phyloP scores from a whole-genome alignment of 2,329 filamentous ascomycete genomes.

The Coniochaeta ligniaria region DNA sequence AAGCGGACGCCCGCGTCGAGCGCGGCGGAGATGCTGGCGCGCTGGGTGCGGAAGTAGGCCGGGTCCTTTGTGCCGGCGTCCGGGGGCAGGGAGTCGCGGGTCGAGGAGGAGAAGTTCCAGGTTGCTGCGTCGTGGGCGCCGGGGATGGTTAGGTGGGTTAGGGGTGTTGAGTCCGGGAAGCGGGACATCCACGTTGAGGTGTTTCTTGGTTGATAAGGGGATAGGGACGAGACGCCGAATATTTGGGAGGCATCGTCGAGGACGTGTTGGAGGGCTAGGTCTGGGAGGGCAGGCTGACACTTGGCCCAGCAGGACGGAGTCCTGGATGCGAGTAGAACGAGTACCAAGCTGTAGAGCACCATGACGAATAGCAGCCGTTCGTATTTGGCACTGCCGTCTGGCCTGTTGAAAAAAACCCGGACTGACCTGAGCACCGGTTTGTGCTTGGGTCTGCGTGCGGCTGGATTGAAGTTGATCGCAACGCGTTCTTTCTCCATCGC shows the following conservation, averaged over 20 bases:
- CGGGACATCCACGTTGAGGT: slow-evolving; percentile 36
- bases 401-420: background rate
- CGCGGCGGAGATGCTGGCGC: slow-evolving; percentile 24
- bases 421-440: background rate
- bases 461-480: background rate
- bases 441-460: background rate
- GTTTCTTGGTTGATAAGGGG: slow-evolving; percentile 5
- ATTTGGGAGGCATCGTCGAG: slow-evolving; percentile 32
- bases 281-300: slow-evolving; percentile 1
- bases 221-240: slow-evolving; percentile 25
- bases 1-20: slow-evolving; percentile 39
- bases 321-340: background rate
- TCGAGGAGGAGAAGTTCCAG: slow-evolving; percentile 40
- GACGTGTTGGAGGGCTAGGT: slow-evolving; percentile 32
- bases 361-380: background rate
- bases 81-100: slow-evolving; percentile 28
- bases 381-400: background rate
- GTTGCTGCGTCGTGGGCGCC: slow-evolving; percentile 43
- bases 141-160: slow-evolving; percentile 41
- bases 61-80: slow-evolving; percentile 22
- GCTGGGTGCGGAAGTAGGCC: slow-evolving; percentile 34
- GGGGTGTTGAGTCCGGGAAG: slow-evolving; percentile 30
- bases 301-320: background rate
- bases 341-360: background rate
- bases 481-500: background rate